phyloP scores from a whole-genome alignment of 345 rosid genomes.

The Angophora floribunda region DNA sequence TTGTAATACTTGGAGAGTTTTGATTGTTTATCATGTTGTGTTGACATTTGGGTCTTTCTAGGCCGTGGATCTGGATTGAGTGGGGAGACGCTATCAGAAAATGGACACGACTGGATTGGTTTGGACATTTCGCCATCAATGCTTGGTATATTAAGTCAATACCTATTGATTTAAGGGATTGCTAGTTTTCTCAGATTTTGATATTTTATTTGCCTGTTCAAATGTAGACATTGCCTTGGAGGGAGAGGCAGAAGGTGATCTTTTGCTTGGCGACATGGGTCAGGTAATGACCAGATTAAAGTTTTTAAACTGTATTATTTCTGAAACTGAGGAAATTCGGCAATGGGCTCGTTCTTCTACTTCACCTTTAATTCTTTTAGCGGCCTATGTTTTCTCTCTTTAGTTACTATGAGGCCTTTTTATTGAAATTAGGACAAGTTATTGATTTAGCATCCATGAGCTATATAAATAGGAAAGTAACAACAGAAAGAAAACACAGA shows the following conservation, averaged over 20 bases:
- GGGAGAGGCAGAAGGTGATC: constrained; percentile 87
- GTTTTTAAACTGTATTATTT: background rate
- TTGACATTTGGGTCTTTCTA: constrained; percentile 1
- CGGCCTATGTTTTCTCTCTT: background rate
- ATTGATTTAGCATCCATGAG: background rate
- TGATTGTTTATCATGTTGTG: background rate
- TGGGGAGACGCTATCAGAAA: constrained; percentile 80
- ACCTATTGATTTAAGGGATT: background rate
- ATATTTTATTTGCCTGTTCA: background rate
- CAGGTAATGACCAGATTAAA: constrained; percentile 36
- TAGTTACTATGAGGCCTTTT: background rate
- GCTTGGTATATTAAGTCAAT: constrained; percentile 39
- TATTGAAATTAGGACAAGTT: background rate
- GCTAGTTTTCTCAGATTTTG: background rate
- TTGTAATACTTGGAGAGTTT: background rate
- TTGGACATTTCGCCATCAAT: constrained; percentile 81
- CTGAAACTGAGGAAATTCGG: background rate
- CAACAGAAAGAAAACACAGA: background rate
- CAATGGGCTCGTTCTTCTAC: background rate
- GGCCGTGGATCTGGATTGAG: constrained; percentile 96
- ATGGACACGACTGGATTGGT: constrained; percentile 86
- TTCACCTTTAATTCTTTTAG: no score
- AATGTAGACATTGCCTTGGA: constrained; percentile 69
- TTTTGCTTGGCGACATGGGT: constrained; percentile 92
- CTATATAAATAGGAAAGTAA: background rate